Conservation (phyloP, 441 rosid genomes). For the Iberis amara region DNA sequence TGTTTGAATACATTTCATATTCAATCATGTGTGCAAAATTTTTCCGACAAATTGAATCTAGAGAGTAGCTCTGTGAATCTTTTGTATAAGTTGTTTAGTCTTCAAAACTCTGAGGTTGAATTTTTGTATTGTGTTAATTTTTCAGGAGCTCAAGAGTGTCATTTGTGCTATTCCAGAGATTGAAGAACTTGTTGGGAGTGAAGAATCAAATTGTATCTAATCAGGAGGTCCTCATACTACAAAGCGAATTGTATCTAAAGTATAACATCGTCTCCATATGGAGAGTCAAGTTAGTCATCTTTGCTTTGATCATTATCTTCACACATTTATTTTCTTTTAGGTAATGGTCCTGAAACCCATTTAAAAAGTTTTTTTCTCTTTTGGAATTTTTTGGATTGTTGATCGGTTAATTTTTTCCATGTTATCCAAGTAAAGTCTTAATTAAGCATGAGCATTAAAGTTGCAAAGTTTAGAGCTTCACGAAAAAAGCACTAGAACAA, state of each 20-base stretch:
- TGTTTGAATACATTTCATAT: too few relatives aligned
- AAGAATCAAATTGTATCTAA: conserved; percentile 61
- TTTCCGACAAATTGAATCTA: not conserved
- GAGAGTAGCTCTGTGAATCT: not conserved
- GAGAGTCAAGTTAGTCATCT: conserved; percentile 54
- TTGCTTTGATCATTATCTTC: too few relatives aligned
- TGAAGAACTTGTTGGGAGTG: conserved; percentile 65
- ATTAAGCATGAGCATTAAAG: too few relatives aligned
- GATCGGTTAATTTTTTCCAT: too few relatives aligned
- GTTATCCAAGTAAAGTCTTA: too few relatives aligned
- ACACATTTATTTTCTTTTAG: too few relatives aligned
- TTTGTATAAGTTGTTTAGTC: too few relatives aligned
- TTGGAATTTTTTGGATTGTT: too few relatives aligned
- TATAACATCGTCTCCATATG: conserved; percentile 54
- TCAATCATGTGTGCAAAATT: not conserved
- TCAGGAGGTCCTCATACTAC: conserved; percentile 66
- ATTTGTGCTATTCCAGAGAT: conserved; percentile 76
- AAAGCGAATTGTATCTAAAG: conserved; percentile 42
- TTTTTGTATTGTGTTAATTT: conserved; percentile 9
- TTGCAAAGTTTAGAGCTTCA: too few relatives aligned
- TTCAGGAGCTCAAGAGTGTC: conserved; percentile 81
- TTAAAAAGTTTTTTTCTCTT: too few relatives aligned
- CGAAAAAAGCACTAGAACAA: too few relatives aligned
- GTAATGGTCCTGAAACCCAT: too few relatives aligned
- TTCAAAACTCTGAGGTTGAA: not conserved